Conservation (phyloP, 2,329 filamentous ascomycete species). For the Rachicladosporium sp. region DNA sequence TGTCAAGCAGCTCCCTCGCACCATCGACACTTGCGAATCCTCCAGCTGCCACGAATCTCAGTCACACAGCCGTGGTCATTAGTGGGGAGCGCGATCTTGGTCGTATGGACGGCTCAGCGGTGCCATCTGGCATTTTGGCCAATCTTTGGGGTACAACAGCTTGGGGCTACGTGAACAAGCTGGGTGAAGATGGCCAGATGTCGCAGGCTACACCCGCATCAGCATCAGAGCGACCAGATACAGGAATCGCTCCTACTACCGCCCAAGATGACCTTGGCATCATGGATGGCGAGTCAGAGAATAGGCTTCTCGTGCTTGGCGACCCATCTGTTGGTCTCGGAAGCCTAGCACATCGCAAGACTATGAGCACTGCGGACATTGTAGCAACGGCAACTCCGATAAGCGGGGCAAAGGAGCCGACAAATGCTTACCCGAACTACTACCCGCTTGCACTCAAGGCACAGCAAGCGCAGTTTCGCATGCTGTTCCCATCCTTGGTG, state of each 20-base stretch:
- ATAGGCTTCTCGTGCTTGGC: not conserved
- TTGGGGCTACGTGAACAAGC: slow-evolving; percentile 57
- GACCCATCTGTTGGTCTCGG: slow-evolving; percentile 1
- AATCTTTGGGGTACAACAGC: slow-evolving; percentile 88
- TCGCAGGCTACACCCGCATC: slow-evolving; percentile 8
- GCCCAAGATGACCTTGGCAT: slow-evolving; percentile 8
- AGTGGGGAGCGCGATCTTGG: slow-evolving; percentile 64
- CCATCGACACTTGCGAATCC: slow-evolving; percentile 73
- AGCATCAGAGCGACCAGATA: not conserved
- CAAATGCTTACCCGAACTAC: slow-evolving; percentile 53
- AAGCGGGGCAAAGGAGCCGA: slow-evolving; percentile 15
- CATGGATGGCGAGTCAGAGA: slow-evolving; percentile 5
- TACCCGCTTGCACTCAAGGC: slow-evolving; percentile 63
- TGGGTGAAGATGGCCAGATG: slow-evolving; percentile 40
- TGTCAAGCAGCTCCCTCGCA: slow-evolving; percentile 54
- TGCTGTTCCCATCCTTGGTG: slow-evolving; percentile 74
- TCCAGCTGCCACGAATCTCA: slow-evolving; percentile 73
- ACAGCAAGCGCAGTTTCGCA: slow-evolving; percentile 85
- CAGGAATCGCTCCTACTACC: not conserved
- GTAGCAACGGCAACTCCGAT: slow-evolving; percentile 1
- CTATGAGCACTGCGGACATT: slow-evolving; percentile 14
- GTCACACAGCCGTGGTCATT: slow-evolving; percentile 70
- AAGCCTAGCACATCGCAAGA: slow-evolving; percentile 16
- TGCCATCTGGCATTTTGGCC: slow-evolving; percentile 77
- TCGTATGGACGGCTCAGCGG: slow-evolving; percentile 48